Conservation (phyloP, 2,329 filamentous ascomycete genomes). For the Alternaria alternata region DNA sequence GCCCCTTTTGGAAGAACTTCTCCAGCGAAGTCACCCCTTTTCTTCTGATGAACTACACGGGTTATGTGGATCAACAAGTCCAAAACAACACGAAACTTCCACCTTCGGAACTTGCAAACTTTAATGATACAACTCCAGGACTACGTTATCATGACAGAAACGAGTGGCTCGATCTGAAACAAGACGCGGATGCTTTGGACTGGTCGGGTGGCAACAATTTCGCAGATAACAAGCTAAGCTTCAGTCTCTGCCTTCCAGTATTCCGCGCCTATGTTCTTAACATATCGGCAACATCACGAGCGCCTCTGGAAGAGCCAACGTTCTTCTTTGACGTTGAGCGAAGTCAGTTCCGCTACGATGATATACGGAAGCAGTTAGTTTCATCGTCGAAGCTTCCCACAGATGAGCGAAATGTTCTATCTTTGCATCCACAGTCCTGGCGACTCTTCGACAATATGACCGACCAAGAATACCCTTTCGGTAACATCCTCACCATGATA, state of each 20-base stretch:
- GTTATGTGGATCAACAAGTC: neutral
- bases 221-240: neutral
- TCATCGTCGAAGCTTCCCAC: rapidly evolving
- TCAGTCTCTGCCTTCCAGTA: neutral
- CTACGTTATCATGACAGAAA: neutral
- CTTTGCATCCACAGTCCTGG: neutral
- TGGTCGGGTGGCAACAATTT: neutral
- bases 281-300: neutral
- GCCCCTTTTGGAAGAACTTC: neutral
- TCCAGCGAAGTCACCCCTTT: rapidly evolving
- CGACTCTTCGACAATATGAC: neutral
- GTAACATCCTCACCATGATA: neutral
- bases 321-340: neutral
- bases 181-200: neutral
- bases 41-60: neutral
- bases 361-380: neutral
- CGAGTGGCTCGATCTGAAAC: neutral
- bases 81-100: neutral
- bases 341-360: neutral
- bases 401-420: neutral
- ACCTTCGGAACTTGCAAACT: neutral
- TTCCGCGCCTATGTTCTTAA: neutral
- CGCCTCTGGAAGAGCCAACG: neutral
- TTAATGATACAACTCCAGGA: neutral
- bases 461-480: neutral